phyloP scores from a whole-genome alignment of 306 rosid genomes.

The Cucumis cinereus region DNA sequence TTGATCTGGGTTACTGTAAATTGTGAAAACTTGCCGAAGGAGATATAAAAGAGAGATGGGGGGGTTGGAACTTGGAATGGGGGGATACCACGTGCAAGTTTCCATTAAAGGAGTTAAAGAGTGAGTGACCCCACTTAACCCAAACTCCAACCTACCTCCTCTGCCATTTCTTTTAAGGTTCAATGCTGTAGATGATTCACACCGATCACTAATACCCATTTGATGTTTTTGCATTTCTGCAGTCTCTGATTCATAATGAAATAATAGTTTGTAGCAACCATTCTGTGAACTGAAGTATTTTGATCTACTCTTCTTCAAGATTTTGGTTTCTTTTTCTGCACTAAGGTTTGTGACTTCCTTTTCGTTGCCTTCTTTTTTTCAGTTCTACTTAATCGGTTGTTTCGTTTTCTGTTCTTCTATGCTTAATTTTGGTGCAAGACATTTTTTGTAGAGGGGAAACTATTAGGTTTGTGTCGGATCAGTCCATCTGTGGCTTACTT shows the following conservation, averaged over 20 bases:
- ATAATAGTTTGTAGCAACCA: neutral
- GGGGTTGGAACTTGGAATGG: slow-evolving; percentile 27
- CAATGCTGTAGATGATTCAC: neutral
- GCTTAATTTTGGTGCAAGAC: neutral
- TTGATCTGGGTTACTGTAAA: slow-evolving; percentile 33
- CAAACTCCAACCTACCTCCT: slow-evolving; percentile 48
- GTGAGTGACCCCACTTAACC: slow-evolving; percentile 13
- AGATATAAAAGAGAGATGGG: neutral
- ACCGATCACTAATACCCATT: neutral
- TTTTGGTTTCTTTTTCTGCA: neutral
- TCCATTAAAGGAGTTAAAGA: slow-evolving; percentile 29
- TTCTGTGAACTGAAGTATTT: neutral
- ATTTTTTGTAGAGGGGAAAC: neutral
- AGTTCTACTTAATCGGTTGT: neutral
- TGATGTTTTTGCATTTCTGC: neutral
- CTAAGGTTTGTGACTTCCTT: slow-evolving; percentile 4
- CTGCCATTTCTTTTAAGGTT: neutral
- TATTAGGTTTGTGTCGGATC: neutral
- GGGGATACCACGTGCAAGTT: slow-evolving; percentile 66
- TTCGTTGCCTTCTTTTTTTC: neutral
- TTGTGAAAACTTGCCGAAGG: slow-evolving; percentile 10
- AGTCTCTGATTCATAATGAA: neutral
- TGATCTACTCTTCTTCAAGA: neutral
- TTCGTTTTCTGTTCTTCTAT: slow-evolving; percentile 9
- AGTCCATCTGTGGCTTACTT: neutral